Conservation (phyloP, 352 stramenopile genomes). For the Elongisporangium undulatum region DNA sequence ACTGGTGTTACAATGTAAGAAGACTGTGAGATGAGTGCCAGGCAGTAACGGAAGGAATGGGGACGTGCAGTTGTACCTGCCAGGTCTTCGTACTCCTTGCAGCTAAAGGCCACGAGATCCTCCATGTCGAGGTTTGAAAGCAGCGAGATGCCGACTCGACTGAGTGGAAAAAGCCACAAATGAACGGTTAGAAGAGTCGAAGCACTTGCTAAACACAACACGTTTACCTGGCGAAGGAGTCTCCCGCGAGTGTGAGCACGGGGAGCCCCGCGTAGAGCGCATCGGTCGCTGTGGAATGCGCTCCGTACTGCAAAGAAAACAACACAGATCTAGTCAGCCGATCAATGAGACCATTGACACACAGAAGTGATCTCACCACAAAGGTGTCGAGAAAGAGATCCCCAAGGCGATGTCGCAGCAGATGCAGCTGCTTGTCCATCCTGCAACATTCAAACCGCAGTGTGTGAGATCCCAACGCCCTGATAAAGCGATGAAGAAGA, state of each 20-base stretch:
- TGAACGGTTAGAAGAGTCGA: not conserved
- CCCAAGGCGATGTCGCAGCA: slow-evolving; percentile 56
- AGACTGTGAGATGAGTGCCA: too few relatives aligned
- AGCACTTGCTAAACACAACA: not conserved
- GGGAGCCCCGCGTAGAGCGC: slow-evolving; percentile 82
- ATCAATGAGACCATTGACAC: not conserved
- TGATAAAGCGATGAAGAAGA: slow-evolving; percentile 1
- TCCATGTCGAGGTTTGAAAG: slow-evolving; percentile 29
- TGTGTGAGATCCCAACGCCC: not conserved
- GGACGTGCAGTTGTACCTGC: too few relatives aligned
- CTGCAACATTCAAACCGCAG: slow-evolving; percentile 11
- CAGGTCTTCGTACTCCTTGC: slow-evolving; percentile 47
- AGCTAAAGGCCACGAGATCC: slow-evolving; percentile 33
- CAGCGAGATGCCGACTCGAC: slow-evolving; percentile 46
- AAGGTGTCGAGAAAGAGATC: slow-evolving; percentile 93
- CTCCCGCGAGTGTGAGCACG: slow-evolving; percentile 79
- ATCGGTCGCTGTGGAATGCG: slow-evolving; percentile 91
- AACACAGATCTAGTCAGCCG: not conserved
- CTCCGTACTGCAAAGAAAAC: slow-evolving; percentile 71
- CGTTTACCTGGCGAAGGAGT: slow-evolving; percentile 48
- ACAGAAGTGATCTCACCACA: slow-evolving; percentile 28
- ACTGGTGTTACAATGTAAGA: not conserved
- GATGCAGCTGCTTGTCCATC: slow-evolving; percentile 70
- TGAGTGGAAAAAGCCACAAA: slow-evolving; percentile 7
- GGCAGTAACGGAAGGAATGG: too few relatives aligned